Evolutionary conservation across 441 rosid species (phyloP).

Genomic region (Dalechampia spathulata): DNA sequence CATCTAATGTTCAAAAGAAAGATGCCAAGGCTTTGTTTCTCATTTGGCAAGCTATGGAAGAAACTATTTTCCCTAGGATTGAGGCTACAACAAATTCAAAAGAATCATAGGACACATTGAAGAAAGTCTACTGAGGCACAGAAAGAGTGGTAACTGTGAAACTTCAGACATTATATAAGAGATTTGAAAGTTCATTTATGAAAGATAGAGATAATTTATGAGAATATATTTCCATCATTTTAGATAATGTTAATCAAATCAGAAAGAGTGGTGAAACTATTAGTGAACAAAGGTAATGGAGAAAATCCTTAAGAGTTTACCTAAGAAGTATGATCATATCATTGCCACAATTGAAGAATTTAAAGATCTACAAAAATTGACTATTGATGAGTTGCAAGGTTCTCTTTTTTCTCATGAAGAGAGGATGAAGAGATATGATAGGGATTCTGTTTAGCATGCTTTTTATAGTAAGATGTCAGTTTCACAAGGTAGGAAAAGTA

Average conservation of each 20-base stretch:
- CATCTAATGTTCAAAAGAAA: neutral
- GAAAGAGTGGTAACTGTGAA: neutral
- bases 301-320: neutral
- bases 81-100: neutral
- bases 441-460: neutral
- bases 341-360: neutral
- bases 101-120: neutral
- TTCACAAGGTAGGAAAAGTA: neutral
- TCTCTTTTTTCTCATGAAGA: neutral
- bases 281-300: neutral
- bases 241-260: neutral
- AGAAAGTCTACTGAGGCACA: neutral
- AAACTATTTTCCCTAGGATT: neutral
- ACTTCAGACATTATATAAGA: neutral
- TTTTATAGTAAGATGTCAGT: neutral
- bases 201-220: neutral
- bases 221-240: neutral
- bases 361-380: neutral
- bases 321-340: neutral
- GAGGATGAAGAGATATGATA: neutral
- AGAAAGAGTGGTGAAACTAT: neutral
- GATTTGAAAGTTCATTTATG: neutral
- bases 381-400: neutral
- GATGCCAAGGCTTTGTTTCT: neutral
- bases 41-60: neutral